Percentiles rank a stretch among this genome's conserved stretches.
Evolutionary conservation across 495 filamentous ascomycete genomes (phyloP).

Genomic region (Apiosordaria backusii): DNA sequence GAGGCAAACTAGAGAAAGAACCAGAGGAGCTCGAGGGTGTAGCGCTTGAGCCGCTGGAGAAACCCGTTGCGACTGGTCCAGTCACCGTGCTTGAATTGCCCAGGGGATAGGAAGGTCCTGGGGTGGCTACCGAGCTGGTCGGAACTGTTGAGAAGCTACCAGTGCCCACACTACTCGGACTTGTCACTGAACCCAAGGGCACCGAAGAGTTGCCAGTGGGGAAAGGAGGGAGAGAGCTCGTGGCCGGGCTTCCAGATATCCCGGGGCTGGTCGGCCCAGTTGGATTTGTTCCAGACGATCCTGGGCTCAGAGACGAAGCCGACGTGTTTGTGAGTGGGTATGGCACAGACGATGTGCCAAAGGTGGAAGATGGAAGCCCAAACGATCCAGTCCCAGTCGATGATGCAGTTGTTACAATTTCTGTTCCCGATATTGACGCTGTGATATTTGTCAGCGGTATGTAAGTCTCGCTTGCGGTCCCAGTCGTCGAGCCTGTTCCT

Average conservation of each 20-base stretch:
- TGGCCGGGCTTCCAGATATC: neutral
- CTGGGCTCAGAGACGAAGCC: neutral
- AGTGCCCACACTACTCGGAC: neutral
- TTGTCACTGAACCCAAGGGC: neutral
- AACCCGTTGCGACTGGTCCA: neutral
- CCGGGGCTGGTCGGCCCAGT: neutral
- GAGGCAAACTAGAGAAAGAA: neutral
- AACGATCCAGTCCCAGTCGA: neutral
- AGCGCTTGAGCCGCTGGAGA: neutral
- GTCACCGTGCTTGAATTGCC: constrained; percentile 7
- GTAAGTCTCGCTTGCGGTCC: constrained; percentile 2
- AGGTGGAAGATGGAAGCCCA: neutral
- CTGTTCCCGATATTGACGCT: neutral
- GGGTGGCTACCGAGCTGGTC: neutral
- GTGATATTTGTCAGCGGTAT: constrained; percentile 13
- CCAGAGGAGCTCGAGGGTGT: neutral
- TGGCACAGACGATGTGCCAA: constrained; percentile 1
- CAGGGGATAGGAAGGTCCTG: constrained; percentile 6
- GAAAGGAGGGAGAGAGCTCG: neutral
- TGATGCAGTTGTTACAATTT: constrained; percentile 1
- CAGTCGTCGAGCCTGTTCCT: constrained; percentile 1
- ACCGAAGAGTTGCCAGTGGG: constrained; percentile 2
- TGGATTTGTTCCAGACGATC: neutral
- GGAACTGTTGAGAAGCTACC: neutral
- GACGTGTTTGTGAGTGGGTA: neutral